Evolutionary conservation across 164 flowering plant genomes (phyloP).

Genomic region (Piper longum): DNA sequence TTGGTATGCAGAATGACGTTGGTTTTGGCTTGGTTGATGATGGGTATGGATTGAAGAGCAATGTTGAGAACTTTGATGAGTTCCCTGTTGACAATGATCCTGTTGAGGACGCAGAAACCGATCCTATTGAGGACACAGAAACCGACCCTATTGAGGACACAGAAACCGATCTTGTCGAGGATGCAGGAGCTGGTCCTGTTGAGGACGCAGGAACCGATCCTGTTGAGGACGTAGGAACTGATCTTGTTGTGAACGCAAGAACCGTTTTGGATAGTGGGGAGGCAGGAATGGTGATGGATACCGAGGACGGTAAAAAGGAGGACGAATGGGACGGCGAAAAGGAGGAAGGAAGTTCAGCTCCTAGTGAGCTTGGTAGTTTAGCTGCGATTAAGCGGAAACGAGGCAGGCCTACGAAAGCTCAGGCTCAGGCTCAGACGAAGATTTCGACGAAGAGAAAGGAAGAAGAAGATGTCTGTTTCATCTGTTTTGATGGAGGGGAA

Average conservation of each 20-base stretch:
- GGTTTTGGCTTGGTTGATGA: not conserved
- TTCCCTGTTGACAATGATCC: not conserved
- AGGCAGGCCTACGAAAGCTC: conserved; percentile 44
- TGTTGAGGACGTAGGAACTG: not conserved
- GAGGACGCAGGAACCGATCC: not conserved
- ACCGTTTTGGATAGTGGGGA: not conserved
- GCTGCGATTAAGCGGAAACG: conserved; percentile 40
- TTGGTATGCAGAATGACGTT: not conserved
- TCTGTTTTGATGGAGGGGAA: conserved; percentile 93
- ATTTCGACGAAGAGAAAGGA: conserved; percentile 23
- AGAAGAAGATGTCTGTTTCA: conserved; percentile 84
- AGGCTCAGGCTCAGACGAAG: conserved; percentile 12
- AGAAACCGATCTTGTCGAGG: not conserved
- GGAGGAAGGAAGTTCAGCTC: not conserved
- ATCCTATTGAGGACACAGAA: too few species aligned
- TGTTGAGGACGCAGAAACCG: not conserved
- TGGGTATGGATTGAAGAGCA: not conserved
- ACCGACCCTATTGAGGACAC: too few species aligned
- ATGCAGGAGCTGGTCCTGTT: not conserved
- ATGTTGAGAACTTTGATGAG: not conserved
- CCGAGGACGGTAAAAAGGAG: not conserved
- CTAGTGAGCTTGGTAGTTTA: not conserved
- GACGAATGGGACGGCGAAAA: not conserved
- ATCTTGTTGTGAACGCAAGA: not conserved
- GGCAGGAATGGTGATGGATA: not conserved